These are phyloP conservation scores for Cytospora mali DNA, from an alignment of 2,329 filamentous ascomycete species.

Conservation along the genomic window DNA sequence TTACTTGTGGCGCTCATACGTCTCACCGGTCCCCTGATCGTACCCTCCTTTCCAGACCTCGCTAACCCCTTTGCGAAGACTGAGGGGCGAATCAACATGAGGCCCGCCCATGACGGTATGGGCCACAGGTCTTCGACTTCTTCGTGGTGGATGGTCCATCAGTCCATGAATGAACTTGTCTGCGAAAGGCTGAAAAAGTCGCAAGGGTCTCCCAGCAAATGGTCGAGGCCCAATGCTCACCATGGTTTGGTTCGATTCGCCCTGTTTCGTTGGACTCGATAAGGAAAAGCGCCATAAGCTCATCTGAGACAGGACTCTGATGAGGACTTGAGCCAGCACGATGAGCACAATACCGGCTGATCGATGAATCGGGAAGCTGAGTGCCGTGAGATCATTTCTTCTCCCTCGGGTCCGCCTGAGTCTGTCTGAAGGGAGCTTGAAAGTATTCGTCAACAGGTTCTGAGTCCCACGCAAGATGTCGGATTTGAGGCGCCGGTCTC, in stretches of 20 bases:
- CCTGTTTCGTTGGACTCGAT: conserved; percentile 12
- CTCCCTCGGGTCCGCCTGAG: not conserved
- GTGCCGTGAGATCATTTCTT: not conserved
- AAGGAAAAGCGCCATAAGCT: conserved; percentile 14
- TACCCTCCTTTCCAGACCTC: not conserved
- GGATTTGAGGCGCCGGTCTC: not conserved
- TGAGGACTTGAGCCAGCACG: conserved; percentile 9
- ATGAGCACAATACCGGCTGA: conserved; percentile 1
- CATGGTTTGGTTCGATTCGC: conserved; percentile 8
- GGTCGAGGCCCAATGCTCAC: conserved; percentile 20
- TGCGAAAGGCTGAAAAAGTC: conserved; percentile 16
- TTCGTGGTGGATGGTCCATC: not conserved
- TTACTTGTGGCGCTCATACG: not conserved
- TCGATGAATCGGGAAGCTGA: not conserved
- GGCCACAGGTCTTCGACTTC: not conserved
- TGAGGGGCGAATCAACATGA: not conserved
- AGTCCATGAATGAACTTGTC: not conserved
- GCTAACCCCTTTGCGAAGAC: not conserved
- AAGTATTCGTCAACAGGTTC: not conserved
- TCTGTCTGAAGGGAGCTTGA: not conserved
- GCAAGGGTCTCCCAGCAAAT: conserved; percentile 15
- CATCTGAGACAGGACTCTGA: conserved; percentile 16
- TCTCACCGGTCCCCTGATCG: conserved; percentile 2
- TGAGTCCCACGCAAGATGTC: not conserved
- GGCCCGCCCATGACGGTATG: not conserved